Evolutionary conservation across 2,329 filamentous ascomycete genomes (phyloP), one percentile per base, ranked within the genome.

Genomic region (Diaporthe eres): DNA sequence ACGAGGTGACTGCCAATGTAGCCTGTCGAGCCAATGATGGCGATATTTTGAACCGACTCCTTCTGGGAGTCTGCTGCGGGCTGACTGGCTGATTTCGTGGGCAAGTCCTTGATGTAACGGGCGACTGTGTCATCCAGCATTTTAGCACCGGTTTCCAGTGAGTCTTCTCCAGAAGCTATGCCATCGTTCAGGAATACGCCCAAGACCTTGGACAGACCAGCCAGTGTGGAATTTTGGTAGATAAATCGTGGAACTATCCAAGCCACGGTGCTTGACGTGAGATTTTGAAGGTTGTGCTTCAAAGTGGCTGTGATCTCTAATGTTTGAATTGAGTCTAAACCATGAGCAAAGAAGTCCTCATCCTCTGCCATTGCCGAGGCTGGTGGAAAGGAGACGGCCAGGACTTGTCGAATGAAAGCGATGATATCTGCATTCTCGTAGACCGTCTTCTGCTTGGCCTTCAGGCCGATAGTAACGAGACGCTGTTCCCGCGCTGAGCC

Each of bases 271-370:
- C 10, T 17, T 13, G 60, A 49, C 5, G 79, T 47, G 6, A 71
- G 71, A 4, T 8, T 25, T 25, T 61, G n/a, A 1, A 80, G 75
- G 31, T 70, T 78, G 19, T 67, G 76, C 31, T 75, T 77, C 37
- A 78, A 34, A 31, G 60, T 75, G 15, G 72, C 42, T 17, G 55
- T 49, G 19, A 78, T 77, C 15, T 77, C 67, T 12, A 79, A 12
- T 3, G 71, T 78, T 37, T 79, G 77, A 2, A 77, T 34, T 2
- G 77, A 79, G 60, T 79, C 78, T 7, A 78, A 47, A n/a, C 78
- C 77, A 49, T 79, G 42, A 4, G 60, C 34, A 39, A 61, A 78
- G 55, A 79, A 76, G n/a, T 76, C 72, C 22, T 79, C 77, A 17
- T 76, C 60, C 25, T 75, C 70, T 1, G 53, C 63, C 2, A 79